Evolutionary conservation across 305 asterid species (phyloP).

Genomic region (Rubia tinctorum): DNA sequence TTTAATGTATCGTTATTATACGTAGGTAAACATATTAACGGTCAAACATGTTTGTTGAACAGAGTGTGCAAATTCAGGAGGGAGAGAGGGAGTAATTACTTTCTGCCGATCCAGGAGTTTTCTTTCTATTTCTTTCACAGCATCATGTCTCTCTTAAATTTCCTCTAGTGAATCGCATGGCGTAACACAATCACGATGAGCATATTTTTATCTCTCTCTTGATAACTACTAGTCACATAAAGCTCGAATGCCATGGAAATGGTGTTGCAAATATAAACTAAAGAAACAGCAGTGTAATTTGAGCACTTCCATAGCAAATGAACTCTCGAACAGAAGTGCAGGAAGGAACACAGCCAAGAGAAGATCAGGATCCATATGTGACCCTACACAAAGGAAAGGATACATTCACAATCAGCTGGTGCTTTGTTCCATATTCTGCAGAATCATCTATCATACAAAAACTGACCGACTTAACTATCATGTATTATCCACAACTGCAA

Average conservation of each 20-base stretch:
- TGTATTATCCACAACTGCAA: no score
- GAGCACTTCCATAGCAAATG: slow-evolving; percentile 94
- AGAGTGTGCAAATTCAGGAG: no score
- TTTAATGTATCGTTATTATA: no score
- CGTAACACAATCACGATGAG: neutral
- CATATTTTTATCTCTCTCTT: neutral
- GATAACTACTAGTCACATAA: neutral
- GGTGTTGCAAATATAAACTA: neutral
- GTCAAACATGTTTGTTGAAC: no score
- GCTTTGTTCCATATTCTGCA: slow-evolving; percentile 84
- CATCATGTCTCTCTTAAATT: slow-evolving; percentile 81
- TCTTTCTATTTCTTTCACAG: slow-evolving; percentile 78
- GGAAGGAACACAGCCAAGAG: slow-evolving; percentile 97
- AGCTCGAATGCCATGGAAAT: neutral
- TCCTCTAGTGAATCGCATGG: slow-evolving; percentile 24
- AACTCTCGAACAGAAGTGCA: slow-evolving; percentile 95
- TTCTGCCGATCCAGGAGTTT: slow-evolving; percentile 80
- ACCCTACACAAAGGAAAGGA: slow-evolving; percentile 54
- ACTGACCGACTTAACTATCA: neutral
- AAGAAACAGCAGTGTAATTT: slow-evolving; percentile 26
- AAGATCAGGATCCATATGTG: slow-evolving; percentile 88
- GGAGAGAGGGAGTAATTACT: no score
- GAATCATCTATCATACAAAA: neutral
- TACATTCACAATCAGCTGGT: no score
- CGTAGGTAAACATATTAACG: no score